Evolutionary conservation across 2,329 filamentous ascomycete genomes (phyloP), one percentile per base, ranked within the genome.

Genomic region (Cladophialophora carrionii): DNA sequence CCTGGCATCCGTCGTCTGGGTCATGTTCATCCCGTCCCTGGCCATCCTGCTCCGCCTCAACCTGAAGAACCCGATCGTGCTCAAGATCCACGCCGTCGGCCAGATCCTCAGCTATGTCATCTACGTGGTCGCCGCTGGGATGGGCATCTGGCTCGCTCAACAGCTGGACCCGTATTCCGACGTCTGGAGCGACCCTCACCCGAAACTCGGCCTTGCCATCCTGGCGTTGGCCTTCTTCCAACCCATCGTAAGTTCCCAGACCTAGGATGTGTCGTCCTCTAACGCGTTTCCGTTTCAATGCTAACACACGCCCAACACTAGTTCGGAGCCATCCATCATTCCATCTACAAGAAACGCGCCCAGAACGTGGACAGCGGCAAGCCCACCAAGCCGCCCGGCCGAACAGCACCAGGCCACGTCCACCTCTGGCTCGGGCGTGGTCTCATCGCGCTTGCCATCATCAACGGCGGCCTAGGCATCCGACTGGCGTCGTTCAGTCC

Each of bases 401-500:
- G 71, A 12, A 72, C 71, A 31, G 37, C 49, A 0, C 48, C 63
- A 3, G 71, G 69, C 2, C 61, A 60, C n/a, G 46, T 74, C 2
- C 84, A 87, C 69, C 76, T 85, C 55, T 87, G 84, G 84, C 71
- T 85, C 29, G 84, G 84, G 20, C 78, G 84, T 4, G 69, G 77
- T 31, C 76, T 81, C 24, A 79, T 87, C 12, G 76, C 79, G 0
- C 74, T 86, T 0, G 84, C 82, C 2, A 82, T 85, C 62, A 77
- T 86, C 72, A 86, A 86, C 70, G 84, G 82, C n/a, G 84, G 84
- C 0, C 73, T 86, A 0, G 84, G 84, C 0, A 78, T 86, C 43
- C 74, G 76, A 63, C 74, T 84, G 20, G 80, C 82, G 2, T 76
- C 79, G 24, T 74, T 77, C 37, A 78, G 76, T 53, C 70, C 67